phyloP scores from a whole-genome alignment of 306 rosid genomes.

The Cajanus cajan region DNA sequence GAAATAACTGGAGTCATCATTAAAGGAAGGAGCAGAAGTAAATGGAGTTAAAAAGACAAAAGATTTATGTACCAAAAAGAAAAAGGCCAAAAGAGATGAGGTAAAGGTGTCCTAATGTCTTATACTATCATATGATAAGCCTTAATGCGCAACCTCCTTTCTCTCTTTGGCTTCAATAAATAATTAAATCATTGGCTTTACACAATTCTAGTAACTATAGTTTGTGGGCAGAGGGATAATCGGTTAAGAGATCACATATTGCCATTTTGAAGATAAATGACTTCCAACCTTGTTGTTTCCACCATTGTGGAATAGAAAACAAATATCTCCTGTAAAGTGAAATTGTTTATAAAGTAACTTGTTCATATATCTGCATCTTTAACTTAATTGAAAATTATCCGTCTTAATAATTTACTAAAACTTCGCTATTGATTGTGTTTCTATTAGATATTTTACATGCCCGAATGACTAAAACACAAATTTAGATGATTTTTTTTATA shows the following conservation, averaged over 20 bases:
- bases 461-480: not conserved
- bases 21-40: conserved; percentile 27
- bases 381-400: not conserved
- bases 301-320: not conserved
- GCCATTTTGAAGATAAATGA: conserved; percentile 4
- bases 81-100: conserved; percentile 21
- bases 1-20: conserved; percentile 38
- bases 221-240: not conserved
- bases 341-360: not conserved
- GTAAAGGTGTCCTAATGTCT: conserved; percentile 19
- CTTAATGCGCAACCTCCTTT: not conserved
- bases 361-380: too few species aligned
- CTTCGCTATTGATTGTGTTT: not conserved
- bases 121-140: conserved; percentile 16
- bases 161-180: not conserved
- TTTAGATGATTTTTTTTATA: not conserved
- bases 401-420: not conserved
- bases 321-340: not conserved
- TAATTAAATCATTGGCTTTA: conserved; percentile 27
- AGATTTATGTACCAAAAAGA: conserved; percentile 20
- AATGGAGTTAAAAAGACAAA: conserved; percentile 30
- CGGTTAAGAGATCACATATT: not conserved
- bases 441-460: not conserved
- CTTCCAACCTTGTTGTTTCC: not conserved
- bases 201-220: conserved; percentile 12